phyloP scores from a whole-genome alignment of 345 rosid genomes.

The Salix caprea region DNA sequence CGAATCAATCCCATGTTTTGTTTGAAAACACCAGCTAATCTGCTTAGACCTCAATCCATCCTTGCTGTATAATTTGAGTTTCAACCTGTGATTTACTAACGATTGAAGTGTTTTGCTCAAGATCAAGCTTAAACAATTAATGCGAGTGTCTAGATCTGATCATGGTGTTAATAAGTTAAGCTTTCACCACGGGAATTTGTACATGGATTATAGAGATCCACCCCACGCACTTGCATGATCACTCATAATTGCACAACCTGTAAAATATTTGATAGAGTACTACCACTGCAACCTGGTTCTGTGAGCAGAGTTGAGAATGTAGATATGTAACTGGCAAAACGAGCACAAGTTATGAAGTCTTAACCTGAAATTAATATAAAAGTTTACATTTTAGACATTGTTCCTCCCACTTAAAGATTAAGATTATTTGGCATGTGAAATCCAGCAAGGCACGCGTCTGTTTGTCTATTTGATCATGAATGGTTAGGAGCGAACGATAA shows the following conservation, averaged over 20 bases:
- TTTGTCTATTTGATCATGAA: not conserved
- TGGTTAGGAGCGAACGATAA: not conserved
- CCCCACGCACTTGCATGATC: slow-evolving; percentile 1
- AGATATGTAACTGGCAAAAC: not conserved
- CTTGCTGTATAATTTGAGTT: not conserved
- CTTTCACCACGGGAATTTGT: not conserved
- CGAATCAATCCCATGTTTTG: not conserved
- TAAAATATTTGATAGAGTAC: not conserved
- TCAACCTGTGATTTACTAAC: not conserved
- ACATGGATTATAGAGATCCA: not conserved
- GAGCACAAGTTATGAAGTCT: not conserved
- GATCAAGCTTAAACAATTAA: not conserved
- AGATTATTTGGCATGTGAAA: not conserved
- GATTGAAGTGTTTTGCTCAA: not conserved
- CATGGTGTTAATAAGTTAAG: not conserved
- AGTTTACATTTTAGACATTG: not conserved
- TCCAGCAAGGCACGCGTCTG: not conserved
- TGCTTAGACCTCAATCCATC: not conserved
- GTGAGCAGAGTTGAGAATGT: not conserved
- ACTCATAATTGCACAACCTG: not conserved
- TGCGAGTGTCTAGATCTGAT: not conserved
- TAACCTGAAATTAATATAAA: not conserved
- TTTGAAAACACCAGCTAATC: not conserved
- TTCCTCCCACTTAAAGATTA: not conserved
- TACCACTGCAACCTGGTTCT: not conserved